Percentiles rank a stretch among this genome's conserved stretches.
These are phyloP conservation scores for Coniella vitis DNA, from an alignment of 2,329 filamentous ascomycete species.

Conservation along the genomic window DNA sequence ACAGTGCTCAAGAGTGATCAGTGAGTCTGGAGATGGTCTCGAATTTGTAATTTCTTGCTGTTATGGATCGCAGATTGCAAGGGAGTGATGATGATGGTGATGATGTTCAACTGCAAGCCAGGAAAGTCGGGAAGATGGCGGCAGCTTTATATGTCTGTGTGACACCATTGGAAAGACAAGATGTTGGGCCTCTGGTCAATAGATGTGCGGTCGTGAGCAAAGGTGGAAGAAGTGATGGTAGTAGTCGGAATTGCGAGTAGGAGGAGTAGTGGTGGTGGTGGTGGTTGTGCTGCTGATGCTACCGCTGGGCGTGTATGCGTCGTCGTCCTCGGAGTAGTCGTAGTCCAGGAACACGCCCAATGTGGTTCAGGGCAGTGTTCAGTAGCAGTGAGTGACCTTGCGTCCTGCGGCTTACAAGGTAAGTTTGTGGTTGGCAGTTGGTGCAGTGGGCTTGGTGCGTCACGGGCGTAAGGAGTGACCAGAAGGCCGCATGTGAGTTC, in stretches of 20 bases:
- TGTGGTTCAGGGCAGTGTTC: conserved; percentile 3
- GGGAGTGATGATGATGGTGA: conserved; percentile 9
- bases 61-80: background rate
- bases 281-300: no score
- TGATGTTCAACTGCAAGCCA: conserved; percentile 6
- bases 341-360: background rate
- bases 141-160: conserved; percentile 13
- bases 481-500: conserved; percentile 7
- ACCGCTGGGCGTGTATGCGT: background rate
- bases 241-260: no score
- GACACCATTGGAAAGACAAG: conserved; percentile 9
- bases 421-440: conserved; percentile 10
- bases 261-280: no score
- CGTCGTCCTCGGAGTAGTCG: no score
- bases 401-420: conserved; percentile 3
- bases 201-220: conserved; percentile 10
- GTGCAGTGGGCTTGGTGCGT: conserved; percentile 15
- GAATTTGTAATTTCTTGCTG: background rate
- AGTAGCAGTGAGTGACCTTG: conserved; percentile 5
- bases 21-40: background rate
- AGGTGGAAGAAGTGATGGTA: conserved; percentile 5
- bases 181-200: conserved; percentile 13
- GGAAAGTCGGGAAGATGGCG: conserved; percentile 2
- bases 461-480: conserved; percentile 7
- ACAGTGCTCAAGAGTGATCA: background rate